Base-by-base conservation (phyloP, 805 yeast species). In the Kluyveromyces dobzhanskii region DNA sequence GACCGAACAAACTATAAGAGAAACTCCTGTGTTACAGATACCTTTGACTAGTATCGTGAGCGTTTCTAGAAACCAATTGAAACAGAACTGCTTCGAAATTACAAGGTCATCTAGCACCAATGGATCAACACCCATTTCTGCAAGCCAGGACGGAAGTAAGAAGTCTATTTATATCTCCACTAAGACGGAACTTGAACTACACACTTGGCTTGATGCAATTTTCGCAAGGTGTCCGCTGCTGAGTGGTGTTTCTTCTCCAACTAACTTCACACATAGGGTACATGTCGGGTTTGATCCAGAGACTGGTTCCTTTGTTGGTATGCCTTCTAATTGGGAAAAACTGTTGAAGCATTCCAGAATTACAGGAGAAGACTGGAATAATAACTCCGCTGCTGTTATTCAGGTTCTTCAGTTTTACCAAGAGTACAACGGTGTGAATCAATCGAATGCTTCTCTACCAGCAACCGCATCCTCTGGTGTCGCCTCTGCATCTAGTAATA, bases 361-460 rank as follows among this genome's bases (percentile, higher is more conserved):
- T 47, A 84, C 96, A 3, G 80, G 78, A 43, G 90, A 81, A 50
- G 99, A 92, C 54, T 92, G 88, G 73, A 78, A 82, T 53, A 85
- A 83, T 47, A 88, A 92, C 59, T 97, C 98, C 0, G 88, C 85
- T 53, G 97, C 96, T 0, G 96, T 92, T 16, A 83, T 84, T 64
- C 94, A 86, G 54, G 94, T 85, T 26, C 78, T 86, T 39, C 88
- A 85, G 38, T 86, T 86, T 54, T 85, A 85, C 43, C 71, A 67
- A 43, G 71, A 66, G 46, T 69, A 61, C 39, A 60, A 57, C 43
- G 63, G 57, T 12, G 54, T 44, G 5, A 44, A 46, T 29, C 30
- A 27, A 14, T 27, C 30, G 11, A 27, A 7, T 36, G 32, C 32
- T n/a, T 27, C 30, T 32, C 39, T 11, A 32, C 37, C 26, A 41